phyloP scores from a whole-genome alignment of 805 yeast genomes.

The Clavispora carvajalis region DNA sequence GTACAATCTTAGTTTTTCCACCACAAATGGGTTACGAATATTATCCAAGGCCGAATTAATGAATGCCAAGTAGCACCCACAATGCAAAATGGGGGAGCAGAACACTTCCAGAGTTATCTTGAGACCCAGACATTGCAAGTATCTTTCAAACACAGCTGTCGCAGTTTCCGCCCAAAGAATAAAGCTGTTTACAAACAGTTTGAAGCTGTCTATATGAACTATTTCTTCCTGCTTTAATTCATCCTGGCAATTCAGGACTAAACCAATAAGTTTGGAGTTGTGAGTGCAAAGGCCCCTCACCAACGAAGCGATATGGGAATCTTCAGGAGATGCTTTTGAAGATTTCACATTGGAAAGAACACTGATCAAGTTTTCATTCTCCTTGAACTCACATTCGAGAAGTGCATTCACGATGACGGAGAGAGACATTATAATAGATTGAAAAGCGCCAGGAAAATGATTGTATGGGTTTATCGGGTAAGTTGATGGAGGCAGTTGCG shows the following conservation, averaged over 20 bases:
- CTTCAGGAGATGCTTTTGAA: slow-evolving; percentile 15
- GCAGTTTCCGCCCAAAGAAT: slow-evolving; percentile 34
- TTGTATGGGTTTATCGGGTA: no score
- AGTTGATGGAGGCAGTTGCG: no score
- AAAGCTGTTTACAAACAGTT: slow-evolving; percentile 33
- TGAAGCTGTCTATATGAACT: slow-evolving; percentile 21
- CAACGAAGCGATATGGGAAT: slow-evolving; percentile 24
- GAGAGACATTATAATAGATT: background rate
- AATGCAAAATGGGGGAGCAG: slow-evolving; percentile 29
- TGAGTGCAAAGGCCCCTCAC: slow-evolving; percentile 38
- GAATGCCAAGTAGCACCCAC: slow-evolving; percentile 24
- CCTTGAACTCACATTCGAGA: slow-evolving; percentile 22
- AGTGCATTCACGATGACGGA: slow-evolving; percentile 8
- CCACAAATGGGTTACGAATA: slow-evolving; percentile 36
- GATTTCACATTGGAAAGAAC: slow-evolving; percentile 32
- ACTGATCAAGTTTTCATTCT: slow-evolving; percentile 31
- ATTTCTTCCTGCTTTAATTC: slow-evolving; percentile 10
- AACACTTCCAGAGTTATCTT: slow-evolving; percentile 16
- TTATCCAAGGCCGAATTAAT: slow-evolving; percentile 16
- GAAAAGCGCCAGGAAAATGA: no score
- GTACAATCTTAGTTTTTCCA: slow-evolving; percentile 23
- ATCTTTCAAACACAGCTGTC: slow-evolving; percentile 31
- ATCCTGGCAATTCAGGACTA: slow-evolving; percentile 12
- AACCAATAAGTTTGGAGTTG: slow-evolving; percentile 24
- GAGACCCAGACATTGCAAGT: slow-evolving; percentile 15